Percentiles rank a stretch among this genome's conserved stretches.
Evolutionary conservation across 78 protist genomes (phyloP).

Genomic region (Speleostelium caveatum): DNA sequence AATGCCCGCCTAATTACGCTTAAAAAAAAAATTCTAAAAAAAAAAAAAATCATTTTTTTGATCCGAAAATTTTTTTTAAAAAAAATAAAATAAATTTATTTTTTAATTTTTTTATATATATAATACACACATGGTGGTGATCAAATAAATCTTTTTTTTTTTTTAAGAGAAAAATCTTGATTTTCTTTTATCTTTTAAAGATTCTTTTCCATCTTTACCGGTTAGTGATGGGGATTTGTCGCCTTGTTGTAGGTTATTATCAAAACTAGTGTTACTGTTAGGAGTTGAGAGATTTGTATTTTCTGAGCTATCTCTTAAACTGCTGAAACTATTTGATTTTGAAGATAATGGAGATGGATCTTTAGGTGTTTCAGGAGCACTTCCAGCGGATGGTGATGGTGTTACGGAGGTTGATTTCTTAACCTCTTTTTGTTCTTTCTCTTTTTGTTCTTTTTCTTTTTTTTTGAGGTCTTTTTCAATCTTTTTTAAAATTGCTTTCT

Average conservation of each 20-base stretch:
- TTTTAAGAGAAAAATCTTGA: not conserved
- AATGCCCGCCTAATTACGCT: too few relatives aligned
- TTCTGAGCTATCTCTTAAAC: not conserved
- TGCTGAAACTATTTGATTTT: not conserved
- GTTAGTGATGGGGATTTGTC: not conserved
- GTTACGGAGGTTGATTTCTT: not conserved
- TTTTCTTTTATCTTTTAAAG: not conserved
- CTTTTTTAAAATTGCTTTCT: constrained; percentile 29
- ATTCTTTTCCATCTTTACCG: not conserved
- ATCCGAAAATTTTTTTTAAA: too few relatives aligned
- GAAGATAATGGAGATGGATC: not conserved
- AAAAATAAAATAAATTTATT: too few relatives aligned
- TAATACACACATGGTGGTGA: too few relatives aligned
- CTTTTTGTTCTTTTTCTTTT: constrained; percentile 14
- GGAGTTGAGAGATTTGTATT: too few relatives aligned
- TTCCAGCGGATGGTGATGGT: not conserved
- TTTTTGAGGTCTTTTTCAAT: constrained; percentile 32
- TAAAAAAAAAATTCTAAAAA: too few relatives aligned
- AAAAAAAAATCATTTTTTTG: too few relatives aligned
- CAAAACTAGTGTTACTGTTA: not conserved
- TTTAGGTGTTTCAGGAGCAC: not conserved
- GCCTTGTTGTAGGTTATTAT: not conserved
- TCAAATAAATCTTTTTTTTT: too few relatives aligned
- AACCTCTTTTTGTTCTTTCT: constrained; percentile 6
- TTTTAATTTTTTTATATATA: too few relatives aligned